Percentiles rank a stretch among this genome's conserved stretches.
phyloP scores from a whole-genome alignment of 2,329 filamentous ascomycete genomes.

The Fusarium redolens region DNA sequence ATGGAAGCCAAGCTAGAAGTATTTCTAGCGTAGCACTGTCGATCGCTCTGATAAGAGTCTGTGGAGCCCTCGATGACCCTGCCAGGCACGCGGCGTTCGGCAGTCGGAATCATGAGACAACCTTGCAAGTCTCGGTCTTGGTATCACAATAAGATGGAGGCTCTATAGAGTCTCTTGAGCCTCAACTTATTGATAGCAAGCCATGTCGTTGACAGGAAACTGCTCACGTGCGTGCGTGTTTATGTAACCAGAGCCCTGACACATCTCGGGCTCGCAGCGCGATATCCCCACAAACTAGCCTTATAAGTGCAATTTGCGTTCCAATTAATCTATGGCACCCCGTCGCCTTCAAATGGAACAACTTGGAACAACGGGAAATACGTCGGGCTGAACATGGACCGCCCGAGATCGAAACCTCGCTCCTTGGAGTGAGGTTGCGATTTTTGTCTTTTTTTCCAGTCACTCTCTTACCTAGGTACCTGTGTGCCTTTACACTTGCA shows the following conservation, averaged over 20 bases:
- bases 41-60: conserved; percentile 28
- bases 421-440: neutral
- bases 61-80: conserved; percentile 5
- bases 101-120: conserved; percentile 19
- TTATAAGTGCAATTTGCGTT: conserved; percentile 3
- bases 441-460: neutral
- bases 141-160: neutral
- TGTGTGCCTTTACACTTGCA: no score
- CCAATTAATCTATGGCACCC: conserved; percentile 5
- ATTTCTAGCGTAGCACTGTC: conserved; percentile 14
- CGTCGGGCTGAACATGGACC: neutral
- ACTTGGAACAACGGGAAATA: neutral
- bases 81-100: conserved; percentile 31
- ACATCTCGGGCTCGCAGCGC: neutral
- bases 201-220: neutral
- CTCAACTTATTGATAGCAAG: neutral
- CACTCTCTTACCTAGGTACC: neutral
- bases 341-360: neutral
- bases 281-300: neutral
- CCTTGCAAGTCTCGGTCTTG: neutral
- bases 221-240: neutral
- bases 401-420: conserved; percentile 12
- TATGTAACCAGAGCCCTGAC: neutral
- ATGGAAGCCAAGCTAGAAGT: conserved; percentile 15
- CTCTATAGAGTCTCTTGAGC: neutral